phyloP scores from a whole-genome alignment of 495 filamentous ascomycete species.

The Trichoderma parareesei region DNA sequence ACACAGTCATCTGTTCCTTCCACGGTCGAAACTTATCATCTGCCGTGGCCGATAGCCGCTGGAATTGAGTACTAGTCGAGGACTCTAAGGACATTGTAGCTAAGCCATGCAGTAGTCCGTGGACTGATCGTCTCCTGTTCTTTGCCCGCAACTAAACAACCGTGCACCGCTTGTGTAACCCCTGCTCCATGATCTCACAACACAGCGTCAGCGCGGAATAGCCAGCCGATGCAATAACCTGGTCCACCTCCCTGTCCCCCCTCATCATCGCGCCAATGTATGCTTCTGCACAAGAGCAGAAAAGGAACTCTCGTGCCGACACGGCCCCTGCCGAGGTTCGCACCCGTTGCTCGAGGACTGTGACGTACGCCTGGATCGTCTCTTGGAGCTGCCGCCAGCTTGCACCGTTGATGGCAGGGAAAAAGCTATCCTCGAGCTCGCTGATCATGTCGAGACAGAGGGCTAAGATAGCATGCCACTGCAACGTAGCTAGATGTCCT shows the following conservation, averaged over 20 bases:
- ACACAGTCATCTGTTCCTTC: too few species aligned
- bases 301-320: background rate
- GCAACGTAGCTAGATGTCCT: background rate
- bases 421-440: constrained; percentile 1
- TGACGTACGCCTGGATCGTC: background rate
- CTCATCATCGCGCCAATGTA: constrained; percentile 7
- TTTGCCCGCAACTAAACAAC: background rate
- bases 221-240: background rate
- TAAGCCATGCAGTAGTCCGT: background rate
- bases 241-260: background rate
- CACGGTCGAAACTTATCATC: too few species aligned
- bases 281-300: constrained; percentile 7
- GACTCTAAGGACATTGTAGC: background rate
- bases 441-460: constrained; percentile 6
- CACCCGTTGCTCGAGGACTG: background rate
- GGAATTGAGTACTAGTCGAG: too few species aligned
- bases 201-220: background rate
- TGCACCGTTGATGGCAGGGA: background rate
- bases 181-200: background rate
- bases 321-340: background rate
- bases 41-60: background rate
- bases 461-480: background rate
- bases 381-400: constrained; percentile 2
- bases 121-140: background rate
- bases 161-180: background rate